A percentile compares a stretch with the other conserved stretches of the same genome.
Evolutionary conservation across 257 asterid genomes (phyloP).

Genomic region (Solanum chmielewskii): DNA sequence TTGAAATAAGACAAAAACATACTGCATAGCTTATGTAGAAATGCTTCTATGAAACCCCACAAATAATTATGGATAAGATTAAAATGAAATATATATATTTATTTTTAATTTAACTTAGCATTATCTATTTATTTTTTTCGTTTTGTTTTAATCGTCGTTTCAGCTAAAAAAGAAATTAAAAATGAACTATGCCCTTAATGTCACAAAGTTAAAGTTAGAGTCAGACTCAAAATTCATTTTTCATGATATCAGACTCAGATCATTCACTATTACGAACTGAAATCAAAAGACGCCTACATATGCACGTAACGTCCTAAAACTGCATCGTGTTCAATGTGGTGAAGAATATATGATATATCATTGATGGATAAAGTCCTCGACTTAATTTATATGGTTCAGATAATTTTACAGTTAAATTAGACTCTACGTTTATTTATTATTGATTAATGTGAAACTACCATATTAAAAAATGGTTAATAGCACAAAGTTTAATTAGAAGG

Average conservation of each 20-base stretch:
- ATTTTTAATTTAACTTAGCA: no score
- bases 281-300: no score
- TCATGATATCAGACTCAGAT: no score
- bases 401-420: background rate
- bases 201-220: background rate
- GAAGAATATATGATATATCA: background rate
- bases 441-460: background rate
- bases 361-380: background rate
- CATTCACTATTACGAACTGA: background rate
- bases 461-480: background rate
- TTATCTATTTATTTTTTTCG: background rate
- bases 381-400: background rate
- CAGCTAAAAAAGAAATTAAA: background rate
- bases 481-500: constrained; percentile 47
- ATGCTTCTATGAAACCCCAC: background rate
- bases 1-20: background rate
- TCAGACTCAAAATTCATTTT: background rate
- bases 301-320: rapidly evolving
- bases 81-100: background rate
- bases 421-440: background rate
- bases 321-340: rapidly evolving
- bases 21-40: background rate
- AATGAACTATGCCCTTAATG: background rate
- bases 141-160: background rate
- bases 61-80: background rate